Evolutionary conservation across 1,284 basidiomycete genomes (phyloP).

Genomic region (Schizophyllum commune): DNA sequence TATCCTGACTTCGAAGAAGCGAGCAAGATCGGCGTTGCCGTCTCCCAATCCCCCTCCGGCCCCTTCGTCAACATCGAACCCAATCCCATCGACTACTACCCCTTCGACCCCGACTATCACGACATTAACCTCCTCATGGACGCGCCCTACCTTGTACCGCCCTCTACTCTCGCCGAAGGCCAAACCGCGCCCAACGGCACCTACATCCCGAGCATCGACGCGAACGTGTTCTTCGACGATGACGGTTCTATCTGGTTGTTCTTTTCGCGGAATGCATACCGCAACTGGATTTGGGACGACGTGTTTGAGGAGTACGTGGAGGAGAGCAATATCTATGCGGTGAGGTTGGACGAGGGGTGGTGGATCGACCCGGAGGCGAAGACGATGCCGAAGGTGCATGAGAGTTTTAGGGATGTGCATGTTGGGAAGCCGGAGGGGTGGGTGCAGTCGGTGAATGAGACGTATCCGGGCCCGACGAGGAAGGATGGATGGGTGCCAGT

Average conservation of each 20-base stretch:
- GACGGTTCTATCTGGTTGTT: constrained; percentile 1
- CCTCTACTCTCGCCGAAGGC: not conserved
- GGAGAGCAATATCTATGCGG: constrained; percentile 6
- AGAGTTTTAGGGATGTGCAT: constrained; percentile 1
- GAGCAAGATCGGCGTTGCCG: constrained; percentile 5
- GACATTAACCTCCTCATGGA: constrained; percentile 6
- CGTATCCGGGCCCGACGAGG: constrained; percentile 2
- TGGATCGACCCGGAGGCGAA: constrained; percentile 3
- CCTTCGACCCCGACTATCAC: constrained; percentile 4
- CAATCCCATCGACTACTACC: constrained; percentile 4
- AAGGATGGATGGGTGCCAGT: constrained; percentile 5
- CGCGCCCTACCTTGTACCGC: constrained; percentile 4
- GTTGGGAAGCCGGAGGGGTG: constrained; percentile 1
- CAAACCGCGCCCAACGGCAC: constrained; percentile 3
- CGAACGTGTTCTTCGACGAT: constrained; percentile 3
- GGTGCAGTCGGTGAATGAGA: not conserved
- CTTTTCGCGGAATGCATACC: constrained; percentile 4
- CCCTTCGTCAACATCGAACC: constrained; percentile 6
- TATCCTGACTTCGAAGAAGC: constrained; percentile 8
- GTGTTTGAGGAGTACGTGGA: constrained; percentile 4
- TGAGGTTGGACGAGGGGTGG: constrained; percentile 3
- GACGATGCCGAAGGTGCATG: constrained; percentile 3
- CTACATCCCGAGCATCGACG: constrained; percentile 4
- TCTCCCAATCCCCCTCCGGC: constrained; percentile 4
- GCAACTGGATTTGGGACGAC: constrained; percentile 6